Percentiles rank a stretch among this genome's conserved stretches.
These are phyloP conservation scores for Hypoxylon rubiginosum DNA, from an alignment of 2,329 filamentous ascomycete genomes.

Conservation along the genomic window DNA sequence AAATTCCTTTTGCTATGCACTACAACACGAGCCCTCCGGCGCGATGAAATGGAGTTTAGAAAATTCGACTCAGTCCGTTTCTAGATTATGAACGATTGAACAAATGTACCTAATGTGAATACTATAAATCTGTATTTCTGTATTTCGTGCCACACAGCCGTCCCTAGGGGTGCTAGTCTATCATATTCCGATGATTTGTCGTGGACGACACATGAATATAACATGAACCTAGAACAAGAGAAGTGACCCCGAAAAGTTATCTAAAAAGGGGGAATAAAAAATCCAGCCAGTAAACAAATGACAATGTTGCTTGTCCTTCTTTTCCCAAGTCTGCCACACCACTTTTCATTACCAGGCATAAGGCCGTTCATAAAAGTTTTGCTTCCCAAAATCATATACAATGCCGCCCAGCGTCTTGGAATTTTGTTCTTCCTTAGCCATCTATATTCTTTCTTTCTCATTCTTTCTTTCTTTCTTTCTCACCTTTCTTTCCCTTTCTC, in stretches of 20 bases:
- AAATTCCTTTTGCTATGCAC: conserved; percentile 3
- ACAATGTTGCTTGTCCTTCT: conserved; percentile 28
- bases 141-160: conserved; percentile 24
- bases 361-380: conserved; percentile 31
- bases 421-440: neutral
- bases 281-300: conserved; percentile 19
- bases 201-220: conserved; percentile 1
- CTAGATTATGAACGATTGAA: conserved; percentile 19
- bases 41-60: conserved; percentile 3
- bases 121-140: conserved; percentile 16
- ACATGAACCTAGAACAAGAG: neutral
- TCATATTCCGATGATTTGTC: conserved; percentile 26
- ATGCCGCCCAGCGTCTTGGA: conserved; percentile 23
- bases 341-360: conserved; percentile 39
- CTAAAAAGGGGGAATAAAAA: conserved; percentile 11
- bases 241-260: neutral
- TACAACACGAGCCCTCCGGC: conserved; percentile 12
- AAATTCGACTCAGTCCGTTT: neutral
- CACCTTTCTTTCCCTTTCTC: neutral
- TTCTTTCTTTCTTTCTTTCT: neutral
- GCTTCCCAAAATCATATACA: conserved; percentile 27
- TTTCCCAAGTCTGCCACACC: conserved; percentile 12
- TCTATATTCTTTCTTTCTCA: conserved; percentile 12
- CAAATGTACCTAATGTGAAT: conserved; percentile 31
- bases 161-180: conserved; percentile 32